phyloP scores from a whole-genome alignment of 2,329 filamentous ascomycete species.

The Cladosporium sp. region DNA sequence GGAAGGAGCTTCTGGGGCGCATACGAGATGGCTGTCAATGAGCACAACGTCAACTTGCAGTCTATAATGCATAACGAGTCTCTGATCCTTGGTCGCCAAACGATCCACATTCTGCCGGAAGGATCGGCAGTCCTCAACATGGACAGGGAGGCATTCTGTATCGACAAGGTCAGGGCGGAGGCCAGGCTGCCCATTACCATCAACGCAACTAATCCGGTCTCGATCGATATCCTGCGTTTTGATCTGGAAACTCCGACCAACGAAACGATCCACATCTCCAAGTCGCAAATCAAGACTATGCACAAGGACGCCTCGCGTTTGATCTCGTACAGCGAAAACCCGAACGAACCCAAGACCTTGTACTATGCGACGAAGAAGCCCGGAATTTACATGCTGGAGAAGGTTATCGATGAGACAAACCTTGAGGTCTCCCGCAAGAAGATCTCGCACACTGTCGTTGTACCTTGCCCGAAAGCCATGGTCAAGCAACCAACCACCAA shows the following conservation, averaged over 20 bases:
- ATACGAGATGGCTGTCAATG: slow-evolving; percentile 88
- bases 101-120: slow-evolving; percentile 95
- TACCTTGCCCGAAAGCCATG: slow-evolving; percentile 75
- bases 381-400: slow-evolving; percentile 79
- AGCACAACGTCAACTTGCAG: slow-evolving; percentile 82
- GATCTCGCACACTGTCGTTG: slow-evolving; percentile 83
- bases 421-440: slow-evolving; percentile 55
- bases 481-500: slow-evolving; percentile 63
- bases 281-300: slow-evolving; percentile 70
- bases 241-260: slow-evolving; percentile 78
- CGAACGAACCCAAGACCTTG: slow-evolving; percentile 45
- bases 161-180: slow-evolving; percentile 59
- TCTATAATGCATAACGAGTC: slow-evolving; percentile 88
- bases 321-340: slow-evolving; percentile 42
- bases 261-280: slow-evolving; percentile 72
- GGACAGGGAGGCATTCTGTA: slow-evolving; percentile 72
- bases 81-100: slow-evolving; percentile 91
- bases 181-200: slow-evolving; percentile 79
- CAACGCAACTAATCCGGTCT: slow-evolving; percentile 85
- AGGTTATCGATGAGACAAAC: slow-evolving; percentile 89
- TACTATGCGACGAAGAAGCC: slow-evolving; percentile 76
- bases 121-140: slow-evolving; percentile 87
- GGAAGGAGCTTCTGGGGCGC: slow-evolving; percentile 78
- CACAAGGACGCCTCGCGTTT: slow-evolving; percentile 65
- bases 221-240: slow-evolving; percentile 82